phyloP scores from a whole-genome alignment of 2,329 filamentous ascomycete species.

The Acrocalymma vagum region DNA sequence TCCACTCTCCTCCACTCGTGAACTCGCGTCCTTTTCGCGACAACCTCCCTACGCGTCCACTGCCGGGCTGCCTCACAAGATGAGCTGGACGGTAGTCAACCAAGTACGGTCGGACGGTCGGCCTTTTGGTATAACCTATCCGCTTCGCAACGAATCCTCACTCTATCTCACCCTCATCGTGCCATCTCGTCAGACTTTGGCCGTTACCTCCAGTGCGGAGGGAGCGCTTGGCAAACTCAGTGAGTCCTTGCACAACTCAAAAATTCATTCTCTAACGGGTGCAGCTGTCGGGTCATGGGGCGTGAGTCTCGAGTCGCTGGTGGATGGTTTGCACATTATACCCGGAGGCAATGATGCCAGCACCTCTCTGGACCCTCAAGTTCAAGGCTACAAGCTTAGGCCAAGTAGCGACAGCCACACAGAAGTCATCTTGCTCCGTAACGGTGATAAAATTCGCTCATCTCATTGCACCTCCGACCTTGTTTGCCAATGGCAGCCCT shows the following conservation, averaged over 20 bases:
- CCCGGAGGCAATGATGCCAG: slow-evolving; percentile 14
- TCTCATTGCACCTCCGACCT: slow-evolving; percentile 14
- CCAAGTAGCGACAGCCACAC: slow-evolving; percentile 14
- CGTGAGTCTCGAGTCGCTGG: slow-evolving; percentile 36
- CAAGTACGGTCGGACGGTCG: no score
- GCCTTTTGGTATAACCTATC: no score
- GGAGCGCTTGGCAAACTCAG: slow-evolving; percentile 26
- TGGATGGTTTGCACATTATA: slow-evolving; percentile 22
- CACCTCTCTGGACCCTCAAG: slow-evolving; percentile 6
- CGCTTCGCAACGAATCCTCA: no score
- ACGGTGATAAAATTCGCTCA: slow-evolving; percentile 33
- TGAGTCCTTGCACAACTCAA: slow-evolving; percentile 10
- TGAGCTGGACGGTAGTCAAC: no score
- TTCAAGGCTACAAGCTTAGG: slow-evolving; percentile 29
- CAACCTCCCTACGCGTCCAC: no score
- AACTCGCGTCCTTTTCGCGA: no score
- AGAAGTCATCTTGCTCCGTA: slow-evolving; percentile 40
- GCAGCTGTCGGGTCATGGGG: slow-evolving; percentile 27
- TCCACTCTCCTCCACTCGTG: no score
- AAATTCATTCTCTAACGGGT: slow-evolving; percentile 3
- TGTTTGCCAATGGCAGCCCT: slow-evolving; percentile 22
- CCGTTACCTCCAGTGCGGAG: no score
- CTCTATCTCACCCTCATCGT: no score
- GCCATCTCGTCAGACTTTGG: no score
- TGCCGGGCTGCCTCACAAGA: no score